A percentile compares a stretch with the other conserved stretches of the same genome.
Conservation (phyloP, 805 yeast species). For the Hanseniaspora singularis region DNA sequence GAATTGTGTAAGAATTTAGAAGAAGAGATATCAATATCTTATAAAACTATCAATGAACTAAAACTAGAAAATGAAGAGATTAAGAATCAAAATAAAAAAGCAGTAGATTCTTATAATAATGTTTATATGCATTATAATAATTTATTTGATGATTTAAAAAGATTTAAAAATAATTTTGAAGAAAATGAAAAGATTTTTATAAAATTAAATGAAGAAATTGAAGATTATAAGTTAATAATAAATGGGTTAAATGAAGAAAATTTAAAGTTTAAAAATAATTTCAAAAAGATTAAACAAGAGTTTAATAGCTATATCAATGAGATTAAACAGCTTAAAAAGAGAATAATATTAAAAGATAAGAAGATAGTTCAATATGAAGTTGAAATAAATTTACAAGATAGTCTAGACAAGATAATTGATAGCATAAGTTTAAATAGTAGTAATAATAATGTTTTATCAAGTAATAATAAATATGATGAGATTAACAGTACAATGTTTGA, state of each 20-base stretch:
- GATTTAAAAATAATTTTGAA: background rate
- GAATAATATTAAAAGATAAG: too few species aligned
- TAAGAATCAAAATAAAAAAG: background rate
- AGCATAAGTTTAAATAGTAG: too few species aligned
- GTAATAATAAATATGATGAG: too few species aligned
- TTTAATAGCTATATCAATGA: too few species aligned
- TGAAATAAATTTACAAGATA: too few species aligned
- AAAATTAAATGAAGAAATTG: slow-evolving; percentile 18
- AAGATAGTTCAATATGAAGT: too few species aligned
- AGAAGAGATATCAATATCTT: slow-evolving; percentile 18
- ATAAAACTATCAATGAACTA: background rate
- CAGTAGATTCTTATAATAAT: background rate
- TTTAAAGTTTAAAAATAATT: too few species aligned
- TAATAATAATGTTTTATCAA: too few species aligned
- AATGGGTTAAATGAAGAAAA: slow-evolving; percentile 1
- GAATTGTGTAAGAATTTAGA: slow-evolving; percentile 28
- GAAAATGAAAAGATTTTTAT: slow-evolving; percentile 19
- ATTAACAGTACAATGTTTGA: too few species aligned
- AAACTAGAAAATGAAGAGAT: background rate
- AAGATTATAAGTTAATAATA: slow-evolving; percentile 8
- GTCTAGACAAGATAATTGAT: too few species aligned
- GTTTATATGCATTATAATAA: background rate
- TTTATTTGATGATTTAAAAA: slow-evolving; percentile 4
- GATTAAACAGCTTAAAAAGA: too few species aligned
- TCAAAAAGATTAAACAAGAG: too few species aligned